Evolutionary conservation across 306 rosid genomes (phyloP).

Genomic region (Comarum palustre): DNA sequence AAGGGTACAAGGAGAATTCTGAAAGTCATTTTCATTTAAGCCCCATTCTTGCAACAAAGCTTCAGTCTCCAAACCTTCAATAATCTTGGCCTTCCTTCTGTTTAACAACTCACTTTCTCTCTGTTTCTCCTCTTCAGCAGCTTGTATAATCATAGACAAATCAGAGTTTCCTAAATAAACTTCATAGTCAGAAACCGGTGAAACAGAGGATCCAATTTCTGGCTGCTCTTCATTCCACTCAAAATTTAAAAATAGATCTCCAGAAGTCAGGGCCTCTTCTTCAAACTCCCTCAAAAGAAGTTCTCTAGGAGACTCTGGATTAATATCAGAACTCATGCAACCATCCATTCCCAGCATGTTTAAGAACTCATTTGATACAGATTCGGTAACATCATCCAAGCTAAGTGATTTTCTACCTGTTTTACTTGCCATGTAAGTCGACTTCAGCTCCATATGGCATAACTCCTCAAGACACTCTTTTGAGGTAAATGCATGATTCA

Average conservation of each 20-base stretch:
- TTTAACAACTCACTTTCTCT: slow-evolving; percentile 42
- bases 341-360: slow-evolving; percentile 44
- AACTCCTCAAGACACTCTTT: slow-evolving; percentile 31
- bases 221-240: slow-evolving; percentile 42
- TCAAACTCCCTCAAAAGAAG: slow-evolving; percentile 68
- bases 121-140: slow-evolving; percentile 56
- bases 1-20: slow-evolving; percentile 38
- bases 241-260: slow-evolving; percentile 36
- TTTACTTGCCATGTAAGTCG: slow-evolving; percentile 35
- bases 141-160: slow-evolving; percentile 47
- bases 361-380: slow-evolving; percentile 68
- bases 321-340: slow-evolving; percentile 35
- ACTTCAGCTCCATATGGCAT: slow-evolving; percentile 27
- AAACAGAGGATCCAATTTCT: slow-evolving; percentile 16
- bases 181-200: slow-evolving; percentile 11
- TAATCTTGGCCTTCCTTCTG: slow-evolving; percentile 60
- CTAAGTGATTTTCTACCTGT: slow-evolving; percentile 40
- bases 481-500: slow-evolving; percentile 10
- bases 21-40: slow-evolving; percentile 60
- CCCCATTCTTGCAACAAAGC: slow-evolving; percentile 74
- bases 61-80: slow-evolving; percentile 75
- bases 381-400: slow-evolving; percentile 53
- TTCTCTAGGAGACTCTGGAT: slow-evolving; percentile 73
- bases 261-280: slow-evolving; percentile 49
- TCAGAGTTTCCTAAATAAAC: slow-evolving; percentile 41